phyloP scores from a whole-genome alignment of 2,329 filamentous ascomycete species.

The Bertia moriformis region DNA sequence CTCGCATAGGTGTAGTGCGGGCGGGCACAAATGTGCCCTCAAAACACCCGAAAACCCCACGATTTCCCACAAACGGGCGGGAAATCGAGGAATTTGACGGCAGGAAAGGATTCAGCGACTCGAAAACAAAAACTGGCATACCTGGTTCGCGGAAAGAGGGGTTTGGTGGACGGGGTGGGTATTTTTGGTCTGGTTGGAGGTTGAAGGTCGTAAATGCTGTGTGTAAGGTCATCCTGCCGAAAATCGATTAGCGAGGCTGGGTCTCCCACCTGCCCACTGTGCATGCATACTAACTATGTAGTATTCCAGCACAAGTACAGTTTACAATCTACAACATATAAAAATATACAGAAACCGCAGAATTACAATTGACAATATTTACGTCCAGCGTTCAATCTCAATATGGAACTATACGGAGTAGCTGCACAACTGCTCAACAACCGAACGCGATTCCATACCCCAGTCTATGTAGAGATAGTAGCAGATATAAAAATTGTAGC shows the following conservation, averaged over 20 bases:
- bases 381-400: too few species aligned
- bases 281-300: too few species aligned
- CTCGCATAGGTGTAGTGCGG: background rate
- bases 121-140: slow-evolving; percentile 10
- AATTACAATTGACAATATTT: too few species aligned
- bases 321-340: too few species aligned
- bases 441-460: too few species aligned
- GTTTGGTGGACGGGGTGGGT: slow-evolving; percentile 16
- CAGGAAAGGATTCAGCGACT: background rate
- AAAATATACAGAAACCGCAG: too few species aligned
- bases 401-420: too few species aligned
- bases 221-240: slow-evolving; percentile 21
- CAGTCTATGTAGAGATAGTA: too few species aligned
- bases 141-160: slow-evolving; percentile 15
- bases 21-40: too few species aligned
- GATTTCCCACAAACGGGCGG: background rate
- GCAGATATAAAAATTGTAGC: too few species aligned
- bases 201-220: slow-evolving; percentile 19
- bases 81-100: background rate
- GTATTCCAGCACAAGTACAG: too few species aligned
- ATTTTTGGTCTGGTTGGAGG: slow-evolving; percentile 18
- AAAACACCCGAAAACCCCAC: background rate
- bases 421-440: too few species aligned
- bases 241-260: slow-evolving; percentile 25
- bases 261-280: slow-evolving; percentile 13